Conservation (phyloP, 2,329 filamentous ascomycete species). For the Apiospora sp. region DNA sequence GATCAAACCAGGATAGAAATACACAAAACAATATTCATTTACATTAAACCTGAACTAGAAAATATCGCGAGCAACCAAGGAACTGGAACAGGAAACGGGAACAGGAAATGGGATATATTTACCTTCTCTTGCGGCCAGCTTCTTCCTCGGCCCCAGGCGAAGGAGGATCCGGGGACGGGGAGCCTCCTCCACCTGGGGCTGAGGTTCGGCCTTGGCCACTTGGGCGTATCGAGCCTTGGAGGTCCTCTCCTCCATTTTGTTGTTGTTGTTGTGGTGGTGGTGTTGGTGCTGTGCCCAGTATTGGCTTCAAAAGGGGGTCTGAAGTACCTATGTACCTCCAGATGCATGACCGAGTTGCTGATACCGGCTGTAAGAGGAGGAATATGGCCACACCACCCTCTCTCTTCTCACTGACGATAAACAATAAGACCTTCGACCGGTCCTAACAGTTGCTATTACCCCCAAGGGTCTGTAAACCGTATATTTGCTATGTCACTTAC, state of each 20-base stretch:
- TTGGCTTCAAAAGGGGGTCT: not conserved
- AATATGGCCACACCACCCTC: not conserved
- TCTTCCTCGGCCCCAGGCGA: constrained; percentile 2
- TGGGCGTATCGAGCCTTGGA: not conserved
- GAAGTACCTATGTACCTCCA: not conserved
- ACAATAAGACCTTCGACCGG: not conserved
- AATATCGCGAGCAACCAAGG: not conserved
- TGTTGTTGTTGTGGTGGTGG: not conserved
- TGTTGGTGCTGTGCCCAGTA: not conserved
- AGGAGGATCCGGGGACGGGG: not conserved
- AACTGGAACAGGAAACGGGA: not conserved
- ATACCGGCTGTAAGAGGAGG: not conserved
- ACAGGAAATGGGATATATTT: not conserved
- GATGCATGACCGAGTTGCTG: not conserved
- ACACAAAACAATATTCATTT: not conserved
- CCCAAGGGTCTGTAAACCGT: not conserved
- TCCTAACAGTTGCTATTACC: not conserved
- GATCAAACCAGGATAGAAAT: not conserved
- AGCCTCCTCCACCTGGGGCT: not conserved
- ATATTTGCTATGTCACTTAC: too few species aligned
- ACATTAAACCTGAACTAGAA: not conserved
- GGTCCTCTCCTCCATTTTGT: not conserved
- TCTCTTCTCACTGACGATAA: not conserved
- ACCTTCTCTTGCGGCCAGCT: not conserved
- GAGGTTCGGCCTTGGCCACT: not conserved